Conservation (phyloP, 257 asterid species). For the Gardenia jasminoides region DNA sequence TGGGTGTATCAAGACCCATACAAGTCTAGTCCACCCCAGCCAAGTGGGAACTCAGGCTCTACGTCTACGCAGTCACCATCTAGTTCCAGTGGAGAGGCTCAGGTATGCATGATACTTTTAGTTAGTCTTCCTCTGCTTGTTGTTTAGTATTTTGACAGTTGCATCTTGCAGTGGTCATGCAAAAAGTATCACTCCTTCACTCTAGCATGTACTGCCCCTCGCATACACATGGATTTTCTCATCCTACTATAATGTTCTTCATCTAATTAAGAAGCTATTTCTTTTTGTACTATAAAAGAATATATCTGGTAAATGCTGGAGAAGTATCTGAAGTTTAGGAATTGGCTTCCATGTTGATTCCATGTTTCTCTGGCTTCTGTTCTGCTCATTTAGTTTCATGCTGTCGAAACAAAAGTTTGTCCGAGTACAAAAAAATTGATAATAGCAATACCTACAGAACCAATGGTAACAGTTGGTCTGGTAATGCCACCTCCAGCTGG, state of each 20-base stretch:
- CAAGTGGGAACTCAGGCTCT: slow-evolving; percentile 76
- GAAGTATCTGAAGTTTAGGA: background rate
- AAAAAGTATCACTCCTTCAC: background rate
- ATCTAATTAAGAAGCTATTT: background rate
- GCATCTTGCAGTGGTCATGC: background rate
- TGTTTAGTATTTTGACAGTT: slow-evolving; percentile 1
- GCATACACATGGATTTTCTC: background rate
- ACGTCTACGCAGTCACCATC: slow-evolving; percentile 71
- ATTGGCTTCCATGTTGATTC: background rate
- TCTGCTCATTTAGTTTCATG: background rate
- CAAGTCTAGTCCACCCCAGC: slow-evolving; percentile 59
- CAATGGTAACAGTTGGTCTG: background rate
- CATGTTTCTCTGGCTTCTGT: background rate
- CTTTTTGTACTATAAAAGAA: background rate
- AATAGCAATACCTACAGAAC: background rate
- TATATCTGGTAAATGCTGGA: background rate
- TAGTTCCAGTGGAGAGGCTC: slow-evolving; percentile 84
- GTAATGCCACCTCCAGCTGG: background rate
- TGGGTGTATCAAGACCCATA: slow-evolving; percentile 52
- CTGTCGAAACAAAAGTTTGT: background rate
- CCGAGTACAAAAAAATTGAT: background rate
- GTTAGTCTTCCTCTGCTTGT: background rate
- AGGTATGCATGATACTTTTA: slow-evolving; percentile 41
- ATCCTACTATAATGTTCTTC: background rate
- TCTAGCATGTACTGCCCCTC: background rate